phyloP scores from a whole-genome alignment of 495 filamentous ascomycete genomes.

The Cairneyella variabilis region DNA sequence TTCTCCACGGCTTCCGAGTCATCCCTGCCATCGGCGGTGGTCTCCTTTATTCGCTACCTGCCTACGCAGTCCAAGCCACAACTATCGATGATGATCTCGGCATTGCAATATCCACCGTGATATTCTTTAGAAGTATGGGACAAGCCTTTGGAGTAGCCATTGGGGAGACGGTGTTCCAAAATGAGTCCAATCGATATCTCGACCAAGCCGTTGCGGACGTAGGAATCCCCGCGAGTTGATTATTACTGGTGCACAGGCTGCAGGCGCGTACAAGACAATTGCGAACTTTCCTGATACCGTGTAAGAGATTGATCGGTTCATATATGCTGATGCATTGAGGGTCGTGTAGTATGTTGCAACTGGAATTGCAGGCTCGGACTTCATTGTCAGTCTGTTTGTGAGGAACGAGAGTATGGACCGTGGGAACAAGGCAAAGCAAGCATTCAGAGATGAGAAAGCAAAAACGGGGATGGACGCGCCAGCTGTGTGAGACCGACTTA shows the following conservation, averaged over 20 bases:
- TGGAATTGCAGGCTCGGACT: conserved; percentile 7
- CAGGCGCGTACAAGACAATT: conserved; percentile 52
- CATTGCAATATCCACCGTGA: conserved; percentile 52
- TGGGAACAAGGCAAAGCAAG: neutral
- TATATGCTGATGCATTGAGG: conserved; percentile 51
- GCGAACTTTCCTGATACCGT: conserved; percentile 47
- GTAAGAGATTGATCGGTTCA: conserved; percentile 28
- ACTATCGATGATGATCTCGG: conserved; percentile 41
- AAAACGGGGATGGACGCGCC: too few species aligned
- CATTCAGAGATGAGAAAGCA: neutral
- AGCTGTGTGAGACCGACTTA: too few species aligned
- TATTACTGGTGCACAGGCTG: conserved; percentile 43
- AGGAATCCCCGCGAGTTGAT: conserved; percentile 25
- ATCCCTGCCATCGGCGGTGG: conserved; percentile 50
- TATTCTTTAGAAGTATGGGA: conserved; percentile 55
- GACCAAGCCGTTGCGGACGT: conserved; percentile 28
- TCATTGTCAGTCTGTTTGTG: conserved; percentile 2
- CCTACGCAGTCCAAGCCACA: conserved; percentile 43
- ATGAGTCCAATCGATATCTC: conserved; percentile 45
- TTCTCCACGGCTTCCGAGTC: conserved; percentile 48
- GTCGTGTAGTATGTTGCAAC: conserved; percentile 51
- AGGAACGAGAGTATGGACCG: conserved; percentile 11
- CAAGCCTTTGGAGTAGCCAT: conserved; percentile 47
- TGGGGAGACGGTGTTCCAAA: conserved; percentile 54
- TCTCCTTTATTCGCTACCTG: conserved; percentile 44